Percentiles rank a stretch among this genome's conserved stretches.
Evolutionary conservation across 2,329 filamentous ascomycete genomes (phyloP).

Genomic region (Xylariaceae sp.): DNA sequence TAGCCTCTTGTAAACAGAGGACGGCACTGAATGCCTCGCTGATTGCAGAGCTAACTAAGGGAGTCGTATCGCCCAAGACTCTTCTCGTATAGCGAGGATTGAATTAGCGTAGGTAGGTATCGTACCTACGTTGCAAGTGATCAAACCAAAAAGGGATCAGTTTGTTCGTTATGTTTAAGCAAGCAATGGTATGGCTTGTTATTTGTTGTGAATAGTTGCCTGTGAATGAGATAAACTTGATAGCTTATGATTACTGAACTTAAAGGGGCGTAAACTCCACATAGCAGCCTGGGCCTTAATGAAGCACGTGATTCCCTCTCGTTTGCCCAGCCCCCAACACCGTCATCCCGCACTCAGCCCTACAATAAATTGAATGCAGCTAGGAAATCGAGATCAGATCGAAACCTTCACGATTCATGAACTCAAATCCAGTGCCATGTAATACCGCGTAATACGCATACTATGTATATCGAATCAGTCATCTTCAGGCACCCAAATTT

Average conservation of each 20-base stretch:
- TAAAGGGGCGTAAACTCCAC: too few species aligned
- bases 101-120: not conserved
- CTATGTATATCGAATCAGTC: not conserved
- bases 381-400: not conserved
- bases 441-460: not conserved
- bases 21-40: not conserved
- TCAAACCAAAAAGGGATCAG: not conserved
- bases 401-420: not conserved
- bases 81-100: not conserved
- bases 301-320: not conserved
- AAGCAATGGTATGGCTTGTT: not conserved
- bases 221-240: too few species aligned
- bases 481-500: not conserved
- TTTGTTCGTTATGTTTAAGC: not conserved
- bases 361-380: not conserved
- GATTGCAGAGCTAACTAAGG: not conserved
- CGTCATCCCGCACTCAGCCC: not conserved
- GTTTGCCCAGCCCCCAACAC: too few species aligned
- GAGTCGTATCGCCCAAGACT: not conserved
- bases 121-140: not conserved
- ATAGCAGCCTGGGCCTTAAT: not conserved
- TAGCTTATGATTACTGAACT: too few species aligned
- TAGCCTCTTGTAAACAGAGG: not conserved
- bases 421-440: not conserved
- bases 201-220: too few species aligned